These are phyloP conservation scores for Magnolia kwangsiensis DNA, from an alignment of 164 flowering plant species.

Conservation along the genomic window DNA sequence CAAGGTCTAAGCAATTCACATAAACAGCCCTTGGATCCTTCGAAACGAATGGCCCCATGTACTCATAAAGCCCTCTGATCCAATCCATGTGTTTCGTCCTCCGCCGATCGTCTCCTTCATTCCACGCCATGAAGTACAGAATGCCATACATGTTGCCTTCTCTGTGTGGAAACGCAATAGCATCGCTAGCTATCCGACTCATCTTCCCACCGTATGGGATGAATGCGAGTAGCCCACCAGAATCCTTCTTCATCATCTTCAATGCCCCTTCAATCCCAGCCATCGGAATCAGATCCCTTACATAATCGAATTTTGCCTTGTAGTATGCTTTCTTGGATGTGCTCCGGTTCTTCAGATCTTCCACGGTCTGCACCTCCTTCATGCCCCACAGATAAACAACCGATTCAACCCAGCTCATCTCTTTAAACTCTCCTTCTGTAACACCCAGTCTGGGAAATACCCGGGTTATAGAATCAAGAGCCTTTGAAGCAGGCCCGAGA, in stretches of 20 bases:
- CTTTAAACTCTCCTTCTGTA: constrained; percentile 9
- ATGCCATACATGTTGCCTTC: constrained; percentile 21
- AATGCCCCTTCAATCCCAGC: constrained; percentile 9
- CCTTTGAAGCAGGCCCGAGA: constrained; percentile 14
- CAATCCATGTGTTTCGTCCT: constrained; percentile 11
- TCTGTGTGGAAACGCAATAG: constrained; percentile 26
- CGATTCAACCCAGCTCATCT: constrained; percentile 24
- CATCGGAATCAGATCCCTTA: constrained; percentile 12
- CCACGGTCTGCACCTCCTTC: not conserved
- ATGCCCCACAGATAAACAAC: constrained; percentile 8
- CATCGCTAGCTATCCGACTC: constrained; percentile 11
- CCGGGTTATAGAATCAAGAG: not conserved
- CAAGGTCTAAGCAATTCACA: constrained; percentile 28
- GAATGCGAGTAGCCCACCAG: constrained; percentile 14
- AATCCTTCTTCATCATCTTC: constrained; percentile 12
- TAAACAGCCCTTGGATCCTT: constrained; percentile 22
- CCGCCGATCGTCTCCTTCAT: constrained; percentile 9
- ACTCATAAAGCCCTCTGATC: constrained; percentile 17
- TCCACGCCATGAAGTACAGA: constrained; percentile 21
- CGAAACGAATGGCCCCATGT: constrained; percentile 23
- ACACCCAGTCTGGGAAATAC: constrained; percentile 18
- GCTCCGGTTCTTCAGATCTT: constrained; percentile 15
- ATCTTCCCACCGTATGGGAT: constrained; percentile 26
- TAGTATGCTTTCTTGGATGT: constrained; percentile 11
- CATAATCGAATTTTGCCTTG: constrained; percentile 25